phyloP scores from a whole-genome alignment of 2,329 filamentous ascomycete genomes.

The Pleochaeta shiraiana region DNA sequence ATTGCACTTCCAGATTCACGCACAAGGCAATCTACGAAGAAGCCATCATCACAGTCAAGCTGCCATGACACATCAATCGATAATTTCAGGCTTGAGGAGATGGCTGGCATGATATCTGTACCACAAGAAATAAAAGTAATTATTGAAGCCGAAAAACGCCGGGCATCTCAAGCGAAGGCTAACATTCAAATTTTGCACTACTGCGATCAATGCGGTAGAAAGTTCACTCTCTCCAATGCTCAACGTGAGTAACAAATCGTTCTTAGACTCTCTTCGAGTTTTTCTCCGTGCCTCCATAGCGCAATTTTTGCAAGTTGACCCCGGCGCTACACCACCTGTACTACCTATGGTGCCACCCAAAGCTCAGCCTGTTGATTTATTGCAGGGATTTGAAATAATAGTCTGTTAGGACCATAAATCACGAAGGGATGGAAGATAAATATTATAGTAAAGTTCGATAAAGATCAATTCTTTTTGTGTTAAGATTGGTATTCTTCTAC shows the following conservation, averaged over 20 bases:
- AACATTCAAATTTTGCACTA: neutral
- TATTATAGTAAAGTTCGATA: too few relatives aligned
- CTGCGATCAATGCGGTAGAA: neutral
- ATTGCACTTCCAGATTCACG: neutral
- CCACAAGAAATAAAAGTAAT: neutral
- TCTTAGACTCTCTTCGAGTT: neutral
- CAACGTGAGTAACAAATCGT: neutral
- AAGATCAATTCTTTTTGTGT: too few relatives aligned
- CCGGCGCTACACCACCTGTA: neutral
- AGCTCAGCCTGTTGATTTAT: too few relatives aligned
- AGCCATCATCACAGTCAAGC: neutral
- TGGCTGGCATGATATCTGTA: neutral
- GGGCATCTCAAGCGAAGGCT: neutral
- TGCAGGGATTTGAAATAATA: too few relatives aligned
- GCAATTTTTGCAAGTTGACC: neutral
- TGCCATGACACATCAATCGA: neutral
- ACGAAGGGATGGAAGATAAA: too few relatives aligned
- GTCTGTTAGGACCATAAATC: too few relatives aligned
- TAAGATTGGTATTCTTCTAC: too few relatives aligned
- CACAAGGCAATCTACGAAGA: neutral
- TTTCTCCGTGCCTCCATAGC: neutral
- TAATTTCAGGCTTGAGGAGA: neutral
- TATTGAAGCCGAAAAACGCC: neutral
- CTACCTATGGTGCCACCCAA: neutral
- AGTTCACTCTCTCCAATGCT: neutral